Evolutionary conservation across 495 filamentous ascomycete genomes (phyloP).

Genomic region (Aspergillus sclerotiicarbonarius): DNA sequence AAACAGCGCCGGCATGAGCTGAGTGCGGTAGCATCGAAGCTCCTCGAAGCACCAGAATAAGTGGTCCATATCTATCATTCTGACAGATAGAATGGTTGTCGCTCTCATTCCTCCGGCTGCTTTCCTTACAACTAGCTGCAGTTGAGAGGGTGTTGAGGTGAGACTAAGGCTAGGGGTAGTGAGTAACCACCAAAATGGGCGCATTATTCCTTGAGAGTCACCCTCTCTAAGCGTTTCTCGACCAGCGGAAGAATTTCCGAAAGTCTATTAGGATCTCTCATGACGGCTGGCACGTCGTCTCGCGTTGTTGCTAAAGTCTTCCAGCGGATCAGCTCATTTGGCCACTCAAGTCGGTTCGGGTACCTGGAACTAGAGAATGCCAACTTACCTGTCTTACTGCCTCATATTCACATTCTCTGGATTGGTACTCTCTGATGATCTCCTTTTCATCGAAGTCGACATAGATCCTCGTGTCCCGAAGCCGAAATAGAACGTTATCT

Average conservation of each 20-base stretch:
- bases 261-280: constrained; percentile 81
- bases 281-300: constrained; percentile 71
- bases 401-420: constrained; percentile 75
- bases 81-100: too few relatives aligned
- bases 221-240: constrained; percentile 52
- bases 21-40: too few relatives aligned
- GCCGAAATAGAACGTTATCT: constrained; percentile 80
- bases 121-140: too few relatives aligned
- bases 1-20: too few relatives aligned
- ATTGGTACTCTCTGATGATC: constrained; percentile 85
- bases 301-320: constrained; percentile 69
- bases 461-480: constrained; percentile 89
- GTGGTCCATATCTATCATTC: too few relatives aligned
- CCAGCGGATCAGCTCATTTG: constrained; percentile 7
- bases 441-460: constrained; percentile 81
- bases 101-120: too few relatives aligned
- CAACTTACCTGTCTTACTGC: constrained; percentile 66
- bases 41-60: too few relatives aligned
- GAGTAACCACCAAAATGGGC: neutral
- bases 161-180: neutral
- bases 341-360: neutral
- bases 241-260: constrained; percentile 70
- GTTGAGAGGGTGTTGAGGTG: neutral
- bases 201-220: constrained; percentile 19
- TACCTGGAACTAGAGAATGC: neutral